Conservation (phyloP, 106 monocot genomes). For the Alisma plantagoaquatica region DNA sequence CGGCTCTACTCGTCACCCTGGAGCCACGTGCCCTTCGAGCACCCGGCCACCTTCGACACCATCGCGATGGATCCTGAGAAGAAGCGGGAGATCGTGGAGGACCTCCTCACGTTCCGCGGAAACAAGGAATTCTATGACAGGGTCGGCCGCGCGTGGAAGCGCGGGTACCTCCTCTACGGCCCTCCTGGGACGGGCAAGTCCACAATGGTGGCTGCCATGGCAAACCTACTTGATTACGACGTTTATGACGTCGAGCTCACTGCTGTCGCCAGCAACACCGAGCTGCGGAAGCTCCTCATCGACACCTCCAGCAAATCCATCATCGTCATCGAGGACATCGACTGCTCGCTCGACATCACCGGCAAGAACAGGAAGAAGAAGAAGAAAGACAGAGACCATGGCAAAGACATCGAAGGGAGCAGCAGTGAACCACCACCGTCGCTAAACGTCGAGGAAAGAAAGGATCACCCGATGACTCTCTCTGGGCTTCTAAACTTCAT, state of each 20-base stretch:
- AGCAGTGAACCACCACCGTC: too few species aligned
- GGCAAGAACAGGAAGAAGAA: background rate
- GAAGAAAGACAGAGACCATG: too few species aligned
- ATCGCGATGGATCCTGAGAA: conserved; percentile 16
- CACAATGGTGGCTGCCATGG: conserved; percentile 19
- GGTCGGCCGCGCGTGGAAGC: conserved; percentile 22
- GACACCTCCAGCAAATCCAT: conserved; percentile 5
- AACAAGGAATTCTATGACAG: conserved; percentile 18
- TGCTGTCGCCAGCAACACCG: too few species aligned
- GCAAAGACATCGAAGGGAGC: too few species aligned
- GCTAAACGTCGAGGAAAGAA: too few species aligned
- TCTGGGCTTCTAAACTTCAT: too few species aligned
- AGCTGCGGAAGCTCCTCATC: too few species aligned
- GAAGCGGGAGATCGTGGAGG: conserved; percentile 14
- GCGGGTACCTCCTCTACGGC: conserved; percentile 24
- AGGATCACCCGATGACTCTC: too few species aligned
- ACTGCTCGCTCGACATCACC: conserved; percentile 13
- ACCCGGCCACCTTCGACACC: conserved; percentile 26
- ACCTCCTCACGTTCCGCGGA: conserved; percentile 7
- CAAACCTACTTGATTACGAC: conserved; percentile 20
- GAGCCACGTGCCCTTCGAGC: conserved; percentile 23
- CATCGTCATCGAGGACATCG: conserved; percentile 15
- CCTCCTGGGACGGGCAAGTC: conserved; percentile 26
- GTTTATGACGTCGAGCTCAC: too few species aligned
- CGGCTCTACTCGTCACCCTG: background rate